Evolutionary conservation across 2,329 filamentous ascomycete genomes (phyloP).

Genomic region (Fusarium irregulare): DNA sequence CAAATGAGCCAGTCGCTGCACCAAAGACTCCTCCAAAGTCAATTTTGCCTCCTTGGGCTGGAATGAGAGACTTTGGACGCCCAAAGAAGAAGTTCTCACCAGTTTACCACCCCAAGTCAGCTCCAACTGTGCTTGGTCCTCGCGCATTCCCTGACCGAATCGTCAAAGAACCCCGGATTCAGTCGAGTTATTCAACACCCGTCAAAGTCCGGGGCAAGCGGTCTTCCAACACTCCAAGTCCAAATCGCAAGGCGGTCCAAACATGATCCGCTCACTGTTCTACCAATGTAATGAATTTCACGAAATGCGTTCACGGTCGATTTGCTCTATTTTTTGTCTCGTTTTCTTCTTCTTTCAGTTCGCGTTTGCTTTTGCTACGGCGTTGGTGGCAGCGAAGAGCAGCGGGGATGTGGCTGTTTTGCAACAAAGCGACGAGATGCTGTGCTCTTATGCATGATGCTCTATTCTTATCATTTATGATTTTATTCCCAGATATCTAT

Average conservation of each 20-base stretch:
- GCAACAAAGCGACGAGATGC: too few relatives aligned
- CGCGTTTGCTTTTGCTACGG: constrained; percentile 22
- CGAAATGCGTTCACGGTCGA: constrained; percentile 31
- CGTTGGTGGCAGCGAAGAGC: constrained; percentile 43
- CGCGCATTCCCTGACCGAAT: constrained; percentile 3
- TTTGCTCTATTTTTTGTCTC: constrained; percentile 7
- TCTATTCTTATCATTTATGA: constrained; percentile 9
- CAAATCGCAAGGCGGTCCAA: constrained; percentile 2
- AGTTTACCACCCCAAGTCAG: neutral
- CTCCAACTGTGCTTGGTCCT: constrained; percentile 5
- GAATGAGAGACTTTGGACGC: constrained; percentile 22
- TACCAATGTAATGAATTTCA: constrained; percentile 40
- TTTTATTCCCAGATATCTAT: constrained; percentile 22
- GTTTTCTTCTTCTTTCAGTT: neutral
- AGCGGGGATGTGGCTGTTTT: constrained; percentile 13
- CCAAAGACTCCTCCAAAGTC: neutral
- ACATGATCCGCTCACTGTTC: constrained; percentile 29
- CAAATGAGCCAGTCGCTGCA: neutral
- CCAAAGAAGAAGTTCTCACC: neutral
- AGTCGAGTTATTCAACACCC: constrained; percentile 8
- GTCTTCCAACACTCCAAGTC: neutral
- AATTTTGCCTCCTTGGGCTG: constrained; percentile 18
- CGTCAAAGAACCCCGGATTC: constrained; percentile 21
- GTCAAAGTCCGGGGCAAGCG: constrained; percentile 38
- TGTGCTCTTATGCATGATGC: constrained; percentile 4